These are phyloP conservation scores for Trichoderma reesei DNA, from an alignment of 495 filamentous ascomycete genomes.

Conservation along the genomic window DNA sequence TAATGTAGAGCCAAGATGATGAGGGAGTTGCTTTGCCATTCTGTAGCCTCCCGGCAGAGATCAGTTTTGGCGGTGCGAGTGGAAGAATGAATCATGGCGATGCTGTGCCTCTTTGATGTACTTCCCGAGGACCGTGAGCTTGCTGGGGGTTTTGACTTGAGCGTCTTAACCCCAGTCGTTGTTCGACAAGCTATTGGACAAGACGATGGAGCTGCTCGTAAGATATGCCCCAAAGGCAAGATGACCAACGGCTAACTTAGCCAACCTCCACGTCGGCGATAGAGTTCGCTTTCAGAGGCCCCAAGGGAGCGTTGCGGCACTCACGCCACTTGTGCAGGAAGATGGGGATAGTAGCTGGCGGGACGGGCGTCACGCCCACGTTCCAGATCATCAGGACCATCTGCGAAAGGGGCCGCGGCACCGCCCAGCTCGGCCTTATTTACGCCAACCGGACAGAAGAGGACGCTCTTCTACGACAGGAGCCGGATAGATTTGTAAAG, in stretches of 20 bases:
- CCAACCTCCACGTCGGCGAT: conserved; percentile 31
- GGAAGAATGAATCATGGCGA: conserved; percentile 45
- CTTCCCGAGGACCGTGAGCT: conserved; percentile 40
- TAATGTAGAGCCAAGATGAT: conserved; percentile 41
- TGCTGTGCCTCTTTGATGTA: conserved; percentile 51
- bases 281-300: conserved; percentile 38
- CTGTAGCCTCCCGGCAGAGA: conserved; percentile 46
- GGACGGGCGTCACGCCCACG: conserved; percentile 50
- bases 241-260: conserved; percentile 39
- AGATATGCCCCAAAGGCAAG: conserved; percentile 39
- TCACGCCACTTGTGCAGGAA: conserved; percentile 24
- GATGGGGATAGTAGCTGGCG: conserved; percentile 43
- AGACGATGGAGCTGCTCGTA: conserved; percentile 46
- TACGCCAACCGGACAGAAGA: conserved; percentile 58
- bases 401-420: conserved; percentile 38
- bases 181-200: conserved; percentile 45
- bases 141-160: conserved; percentile 28
- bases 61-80: conserved; percentile 43
- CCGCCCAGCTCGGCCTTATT: conserved; percentile 38
- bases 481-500: conserved; percentile 38
- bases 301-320: conserved; percentile 40
- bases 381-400: conserved; percentile 45
- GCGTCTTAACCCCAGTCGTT: conserved; percentile 28
- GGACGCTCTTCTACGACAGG: conserved; percentile 52
- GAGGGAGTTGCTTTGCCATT: conserved; percentile 35